Base-by-base conservation (phyloP, 2,329 filamentous ascomycete species). In the Sporothrix euskadiensis region DNA sequence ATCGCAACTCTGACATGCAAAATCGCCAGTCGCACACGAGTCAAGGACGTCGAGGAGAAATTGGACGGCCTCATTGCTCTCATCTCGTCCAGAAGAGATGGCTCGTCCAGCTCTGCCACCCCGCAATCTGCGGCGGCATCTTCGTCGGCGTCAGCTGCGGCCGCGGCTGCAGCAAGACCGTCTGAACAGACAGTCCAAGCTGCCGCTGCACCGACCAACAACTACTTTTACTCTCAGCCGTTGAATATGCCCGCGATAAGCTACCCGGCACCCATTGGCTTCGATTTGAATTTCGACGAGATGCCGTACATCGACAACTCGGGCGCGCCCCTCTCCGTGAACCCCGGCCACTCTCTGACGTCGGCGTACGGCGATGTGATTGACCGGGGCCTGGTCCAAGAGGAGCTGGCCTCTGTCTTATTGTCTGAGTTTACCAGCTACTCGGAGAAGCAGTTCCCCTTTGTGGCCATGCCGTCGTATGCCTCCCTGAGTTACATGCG, bases 41-140 rank as follows among this genome's bases (percentile, higher is more conserved):
- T 78, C 1, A 76, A 73, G 57, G 76, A 77, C 56, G 76, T 78
- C 10, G 77, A 78, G 22, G 75, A 78, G 41, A 77, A 77, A 59
- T 74, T 78, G 3, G 75, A 78, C 30, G 76, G 76, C 19, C 71
- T 78, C 63, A 76, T 77, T 49, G 77, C 77, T 84, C 83, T 41
- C 77, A 79, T 74, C 79, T 80, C 74, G 77, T 77, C 69, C 12
- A 47, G 73, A 26, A 76, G 77, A 30, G 76, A 76, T n/a, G 68
- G 75, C 4, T 76, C 76, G 10, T 71, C 75, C n/a, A 16, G 44
- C 6, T 47, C 22, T 9, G 44, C 32, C 65, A 74, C 72, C 69
- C 76, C 68, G 59, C 39, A 41, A 66, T 47, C 61, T 66, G 61
- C 61, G 12, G 32, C n/a, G 32, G 57, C 57, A 10, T 61, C 57